Base-by-base conservation (phyloP, 108 stramenopile species). In the Conticribra guillardii region DNA sequence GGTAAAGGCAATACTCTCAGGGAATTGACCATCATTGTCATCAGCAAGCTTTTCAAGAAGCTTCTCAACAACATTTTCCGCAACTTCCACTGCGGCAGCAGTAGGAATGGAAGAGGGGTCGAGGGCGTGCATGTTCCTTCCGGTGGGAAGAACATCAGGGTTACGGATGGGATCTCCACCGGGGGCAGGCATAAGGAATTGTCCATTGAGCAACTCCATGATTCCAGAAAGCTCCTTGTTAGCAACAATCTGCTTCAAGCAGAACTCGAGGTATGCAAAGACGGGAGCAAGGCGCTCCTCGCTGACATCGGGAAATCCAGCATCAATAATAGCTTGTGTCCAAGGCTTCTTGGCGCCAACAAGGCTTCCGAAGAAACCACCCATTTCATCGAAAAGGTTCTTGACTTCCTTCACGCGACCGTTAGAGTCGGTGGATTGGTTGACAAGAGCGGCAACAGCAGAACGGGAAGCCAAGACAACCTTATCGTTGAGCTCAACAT, bases 101-200 rank as follows among this genome's bases (percentile, higher is more conserved):
- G 97, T 98, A 16, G 97, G 97, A 79, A 98, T 98, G n/a, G 94
- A 67, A 74, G 96, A 96, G 16, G 97, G 96, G 75, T 98, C 97
- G 50, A 98, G 88, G 0, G 95, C 94, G 82, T 97, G 96, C 96
- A 97, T 97, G 86, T 98, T 96, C 41, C 93, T 88, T 57, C 95
- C 97, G 46, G 96, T 96, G 50, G 95, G 97, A 17, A 96, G 88
- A 18, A 98, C 97, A 76, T 95, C 96, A 9, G 97, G 97, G 84
- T 98, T 98, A 41, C 97, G 92, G 83, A 98, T 98, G 15, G 97
- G 97, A 76, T 98, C 97, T 55, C 97, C 97, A 82, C 97, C 97
- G 23, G 97, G 97, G 22, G 94, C 97, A 51, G 97, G 97, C 85
- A 88, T 85, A 60, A 98, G 87, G 90, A 95, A 98, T 54, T 95